Evolutionary conservation across 2,329 filamentous ascomycete genomes (phyloP), one percentile per base, ranked within the genome.

Genomic region (Colletotrichum higginsianum): DNA sequence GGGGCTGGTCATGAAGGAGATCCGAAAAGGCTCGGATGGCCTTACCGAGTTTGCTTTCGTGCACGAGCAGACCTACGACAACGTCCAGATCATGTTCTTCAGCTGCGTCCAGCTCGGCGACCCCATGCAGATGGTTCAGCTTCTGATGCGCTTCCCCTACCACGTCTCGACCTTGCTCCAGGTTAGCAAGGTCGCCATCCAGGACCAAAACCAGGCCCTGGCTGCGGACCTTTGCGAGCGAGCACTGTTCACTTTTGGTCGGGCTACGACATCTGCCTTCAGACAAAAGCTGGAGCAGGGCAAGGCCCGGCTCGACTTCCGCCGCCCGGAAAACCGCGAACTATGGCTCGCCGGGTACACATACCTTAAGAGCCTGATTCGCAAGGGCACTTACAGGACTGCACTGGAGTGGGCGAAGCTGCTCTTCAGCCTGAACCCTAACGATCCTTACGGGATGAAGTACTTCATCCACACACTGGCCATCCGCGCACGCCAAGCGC

Each of bases 151-250:
- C 73, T 76, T 75, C 52, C 84, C 96, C 4, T 98, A 98, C 80
- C 95, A 98, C 79, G 92, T 98, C 75, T 96, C 94, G 1, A 95
- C 94, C 2, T 88, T 98, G n/a, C 90, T 98, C 26, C 95, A 98
- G 79, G 95, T 97, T 38, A 97, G 94, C 73, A 94, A 94, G 79
- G 93, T 98, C 61, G 95, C 95, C 15, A 96, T 96, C 79, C 93
- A 98, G 75, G 94, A 98, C 78, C 91, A 94, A 64, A 96, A 98
- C 78, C 92, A 95, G 79, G 90, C 95, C 1, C 89, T 96, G 4
- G 92, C 96, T 0, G 92, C 94, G 4, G 95, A 98, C 77, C 88
- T 98, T 2, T 90, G 97, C 65, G 96, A 98, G 82, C 90, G 96
- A 56, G 95, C 96, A 0, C 87, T 99, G 7, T 98, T 98, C 83